Evolutionary conservation across 768 basidiomycete species (phyloP).

Genomic region (Macrolepiota fuliginosa): DNA sequence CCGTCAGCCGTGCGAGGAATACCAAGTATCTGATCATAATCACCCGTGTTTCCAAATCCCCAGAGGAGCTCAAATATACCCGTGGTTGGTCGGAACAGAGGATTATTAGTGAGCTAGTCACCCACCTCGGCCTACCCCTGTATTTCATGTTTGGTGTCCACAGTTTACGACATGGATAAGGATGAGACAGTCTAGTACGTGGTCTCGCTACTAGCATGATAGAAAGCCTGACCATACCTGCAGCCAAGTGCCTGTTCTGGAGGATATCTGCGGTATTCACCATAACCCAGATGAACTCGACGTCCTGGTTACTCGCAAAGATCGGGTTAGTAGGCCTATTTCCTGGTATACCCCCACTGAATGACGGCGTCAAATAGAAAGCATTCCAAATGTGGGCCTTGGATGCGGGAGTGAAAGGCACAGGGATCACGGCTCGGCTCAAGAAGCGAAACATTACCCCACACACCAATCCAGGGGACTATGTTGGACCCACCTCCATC

Average conservation of each 20-base stretch:
- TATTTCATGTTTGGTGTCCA: no score
- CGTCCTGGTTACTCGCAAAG: conserved; percentile 6
- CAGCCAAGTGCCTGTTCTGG: no score
- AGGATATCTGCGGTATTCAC: neutral
- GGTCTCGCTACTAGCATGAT: neutral
- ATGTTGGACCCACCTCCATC: no score
- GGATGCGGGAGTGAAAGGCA: no score
- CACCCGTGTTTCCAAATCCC: no score
- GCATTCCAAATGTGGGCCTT: conserved; percentile 8
- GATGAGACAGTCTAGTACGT: conserved; percentile 1
- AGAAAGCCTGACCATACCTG: neutral
- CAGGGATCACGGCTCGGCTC: conserved; percentile 9
- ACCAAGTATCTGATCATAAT: conserved; percentile 1
- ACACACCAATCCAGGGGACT: neutral
- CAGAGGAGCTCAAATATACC: neutral
- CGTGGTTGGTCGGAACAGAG: conserved; percentile 7
- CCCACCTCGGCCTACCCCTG: neutral
- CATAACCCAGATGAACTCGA: conserved; percentile 5
- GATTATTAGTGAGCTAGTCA: neutral
- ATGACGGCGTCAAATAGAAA: neutral
- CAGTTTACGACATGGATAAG: conserved; percentile 11
- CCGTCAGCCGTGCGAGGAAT: neutral
- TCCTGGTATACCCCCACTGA: no score
- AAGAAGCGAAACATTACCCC: conserved; percentile 1
- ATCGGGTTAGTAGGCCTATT: neutral